Evolutionary conservation across 176 grass and related monocot species (phyloP).

Genomic region (Paspalum notatum): DNA sequence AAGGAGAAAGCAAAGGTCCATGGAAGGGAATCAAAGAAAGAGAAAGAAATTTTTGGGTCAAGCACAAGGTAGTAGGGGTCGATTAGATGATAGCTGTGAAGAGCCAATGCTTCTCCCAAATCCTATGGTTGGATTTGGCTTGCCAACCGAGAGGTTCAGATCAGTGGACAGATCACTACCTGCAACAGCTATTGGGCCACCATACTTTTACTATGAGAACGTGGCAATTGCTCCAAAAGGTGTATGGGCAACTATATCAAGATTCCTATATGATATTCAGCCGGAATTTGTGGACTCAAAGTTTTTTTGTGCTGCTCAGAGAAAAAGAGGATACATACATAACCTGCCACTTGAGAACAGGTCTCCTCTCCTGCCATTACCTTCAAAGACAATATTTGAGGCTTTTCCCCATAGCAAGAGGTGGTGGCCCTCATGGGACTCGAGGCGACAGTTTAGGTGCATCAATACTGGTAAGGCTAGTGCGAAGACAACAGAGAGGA

Average conservation of each 20-base stretch:
- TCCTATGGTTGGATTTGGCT: constrained; percentile 75
- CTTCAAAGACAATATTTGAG: constrained; percentile 65
- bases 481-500: constrained; percentile 61
- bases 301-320: constrained; percentile 64
- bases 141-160: constrained; percentile 49
- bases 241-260: constrained; percentile 66
- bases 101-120: constrained; percentile 53
- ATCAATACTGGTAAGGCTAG: constrained; percentile 69
- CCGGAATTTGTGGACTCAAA: constrained; percentile 91
- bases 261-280: constrained; percentile 66
- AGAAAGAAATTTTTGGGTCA: constrained; percentile 46
- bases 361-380: constrained; percentile 50
- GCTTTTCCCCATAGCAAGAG: constrained; percentile 60
- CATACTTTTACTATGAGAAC: constrained; percentile 90
- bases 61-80: constrained; percentile 30
- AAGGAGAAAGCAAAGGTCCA: constrained; percentile 22
- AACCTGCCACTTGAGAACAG: constrained; percentile 73
- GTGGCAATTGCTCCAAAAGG: constrained; percentile 79
- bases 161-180: constrained; percentile 44
- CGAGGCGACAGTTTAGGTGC: constrained; percentile 79
- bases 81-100: constrained; percentile 33
- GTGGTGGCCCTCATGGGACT: constrained; percentile 88
- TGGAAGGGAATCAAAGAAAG: constrained; percentile 9
- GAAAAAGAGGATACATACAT: constrained; percentile 84
- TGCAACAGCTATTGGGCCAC: constrained; percentile 64